Percentiles rank a stretch among this genome's conserved stretches.
These are phyloP conservation scores for Pythium coloratum DNA, from an alignment of 352 stramenopile species.

Conservation along the genomic window DNA sequence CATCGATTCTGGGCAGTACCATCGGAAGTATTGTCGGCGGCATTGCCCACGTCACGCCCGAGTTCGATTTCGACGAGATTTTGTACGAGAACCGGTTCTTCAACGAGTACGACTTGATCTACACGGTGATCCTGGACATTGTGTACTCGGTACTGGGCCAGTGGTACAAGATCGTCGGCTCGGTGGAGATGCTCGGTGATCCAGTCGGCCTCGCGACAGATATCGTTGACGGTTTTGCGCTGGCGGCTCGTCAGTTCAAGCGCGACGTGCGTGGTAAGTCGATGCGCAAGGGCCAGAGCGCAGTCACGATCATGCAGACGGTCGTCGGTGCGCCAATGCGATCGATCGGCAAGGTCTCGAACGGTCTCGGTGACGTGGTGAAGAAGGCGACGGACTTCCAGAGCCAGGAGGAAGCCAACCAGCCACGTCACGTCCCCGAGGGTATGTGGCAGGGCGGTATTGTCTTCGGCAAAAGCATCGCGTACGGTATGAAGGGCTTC, in stretches of 20 bases:
- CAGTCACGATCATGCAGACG: slow-evolving; percentile 77
- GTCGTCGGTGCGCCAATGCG: slow-evolving; percentile 72
- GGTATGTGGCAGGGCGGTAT: slow-evolving; percentile 74
- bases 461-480: slow-evolving; percentile 77
- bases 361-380: slow-evolving; percentile 80
- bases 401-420: slow-evolving; percentile 66
- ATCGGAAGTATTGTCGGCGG: slow-evolving; percentile 86
- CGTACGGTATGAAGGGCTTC: slow-evolving; percentile 72
- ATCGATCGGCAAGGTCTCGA: slow-evolving; percentile 83
- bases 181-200: slow-evolving; percentile 82
- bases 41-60: slow-evolving; percentile 82
- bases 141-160: slow-evolving; percentile 74
- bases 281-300: slow-evolving; percentile 78
- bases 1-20: slow-evolving; percentile 75
- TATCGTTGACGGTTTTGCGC: slow-evolving; percentile 83
- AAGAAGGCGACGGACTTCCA: slow-evolving; percentile 85
- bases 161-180: slow-evolving; percentile 90
- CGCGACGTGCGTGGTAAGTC: slow-evolving; percentile 79
- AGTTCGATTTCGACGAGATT: slow-evolving; percentile 79
- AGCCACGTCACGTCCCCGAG: slow-evolving; percentile 77
- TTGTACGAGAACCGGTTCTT: slow-evolving; percentile 80
- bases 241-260: slow-evolving; percentile 79
- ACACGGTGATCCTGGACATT: slow-evolving; percentile 70
- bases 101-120: slow-evolving; percentile 83
- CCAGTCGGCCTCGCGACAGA: slow-evolving; percentile 81